Conservation (phyloP, 116 monocot species). For the Dioscorea cayenensis region DNA sequence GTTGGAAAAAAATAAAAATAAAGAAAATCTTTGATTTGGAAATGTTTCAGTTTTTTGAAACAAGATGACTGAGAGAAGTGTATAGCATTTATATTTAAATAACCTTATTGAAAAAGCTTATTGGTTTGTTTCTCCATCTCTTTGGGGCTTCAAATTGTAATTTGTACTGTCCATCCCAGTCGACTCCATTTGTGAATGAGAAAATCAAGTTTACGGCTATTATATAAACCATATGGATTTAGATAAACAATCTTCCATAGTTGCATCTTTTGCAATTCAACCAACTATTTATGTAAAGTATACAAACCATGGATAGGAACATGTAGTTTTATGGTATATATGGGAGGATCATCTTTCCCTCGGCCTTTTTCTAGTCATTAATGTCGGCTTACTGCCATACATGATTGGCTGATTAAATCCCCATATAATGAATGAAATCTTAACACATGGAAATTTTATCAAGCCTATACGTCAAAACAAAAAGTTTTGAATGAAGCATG, state of each 20-base stretch:
- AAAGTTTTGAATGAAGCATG: constrained; percentile 1
- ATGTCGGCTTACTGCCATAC: constrained; percentile 81
- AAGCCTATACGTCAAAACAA: not conserved
- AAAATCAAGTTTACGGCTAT: constrained; percentile 76
- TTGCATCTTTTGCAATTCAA: not conserved
- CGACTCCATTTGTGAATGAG: constrained; percentile 87
- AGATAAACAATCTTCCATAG: not conserved
- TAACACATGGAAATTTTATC: not conserved
- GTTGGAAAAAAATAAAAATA: too few species aligned
- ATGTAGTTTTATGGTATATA: constrained; percentile 63
- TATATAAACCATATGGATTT: not conserved
- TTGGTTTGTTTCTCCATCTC: constrained; percentile 59
- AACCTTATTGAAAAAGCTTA: constrained; percentile 79
- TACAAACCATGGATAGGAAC: constrained; percentile 74
- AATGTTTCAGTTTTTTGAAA: too few species aligned
- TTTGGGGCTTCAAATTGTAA: constrained; percentile 62
- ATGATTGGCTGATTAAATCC: constrained; percentile 97
- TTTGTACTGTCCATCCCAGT: constrained; percentile 88
- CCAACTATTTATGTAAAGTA: not conserved
- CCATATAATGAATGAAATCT: constrained; percentile 22
- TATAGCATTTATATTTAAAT: not conserved
- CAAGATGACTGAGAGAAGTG: not conserved
- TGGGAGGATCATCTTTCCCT: constrained; percentile 77
- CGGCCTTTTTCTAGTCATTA: constrained; percentile 63
- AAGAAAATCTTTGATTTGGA: too few species aligned